Percentiles rank a stretch among this genome's conserved stretches.
Conservation (phyloP, 1,284 basidiomycete genomes). For the Trametes pubescens region DNA sequence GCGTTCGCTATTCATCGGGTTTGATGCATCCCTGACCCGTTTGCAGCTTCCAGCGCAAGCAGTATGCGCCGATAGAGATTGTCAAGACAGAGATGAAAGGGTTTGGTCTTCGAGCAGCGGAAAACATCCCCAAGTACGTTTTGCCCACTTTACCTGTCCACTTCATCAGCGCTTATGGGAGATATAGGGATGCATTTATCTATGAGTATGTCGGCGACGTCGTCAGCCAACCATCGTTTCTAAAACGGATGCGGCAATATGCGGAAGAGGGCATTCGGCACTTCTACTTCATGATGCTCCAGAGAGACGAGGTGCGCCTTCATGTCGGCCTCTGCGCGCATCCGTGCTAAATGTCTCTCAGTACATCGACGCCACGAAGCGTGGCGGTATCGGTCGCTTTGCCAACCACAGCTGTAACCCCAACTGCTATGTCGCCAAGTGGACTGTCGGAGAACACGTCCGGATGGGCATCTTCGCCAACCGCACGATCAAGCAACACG, state of each 20-base stretch:
- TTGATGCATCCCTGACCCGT: conserved; percentile 17
- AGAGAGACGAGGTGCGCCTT: conserved; percentile 88
- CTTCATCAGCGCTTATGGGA: background rate
- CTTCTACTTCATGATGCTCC: conserved; percentile 99
- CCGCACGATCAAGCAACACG: conserved; percentile 80
- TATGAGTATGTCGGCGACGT: conserved; percentile 99
- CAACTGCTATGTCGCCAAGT: conserved; percentile 99
- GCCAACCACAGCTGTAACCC: conserved; percentile 99
- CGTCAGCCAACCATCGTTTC: conserved; percentile 87
- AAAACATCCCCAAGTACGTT: conserved; percentile 77
- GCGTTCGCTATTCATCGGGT: conserved; percentile 36
- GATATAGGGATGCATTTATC: conserved; percentile 85
- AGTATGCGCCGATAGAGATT: conserved; percentile 91
- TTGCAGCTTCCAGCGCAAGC: conserved; percentile 82
- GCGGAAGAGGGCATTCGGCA: conserved; percentile 93
- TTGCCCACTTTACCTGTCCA: conserved; percentile 1
- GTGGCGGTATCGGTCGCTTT: conserved; percentile 95
- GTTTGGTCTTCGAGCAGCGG: conserved; percentile 86
- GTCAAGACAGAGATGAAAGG: conserved; percentile 97
- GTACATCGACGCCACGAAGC: conserved; percentile 99
- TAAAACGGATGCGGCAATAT: conserved; percentile 95
- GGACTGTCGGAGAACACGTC: conserved; percentile 92
- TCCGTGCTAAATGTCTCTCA: conserved; percentile 41
- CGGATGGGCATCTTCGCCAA: conserved; percentile 99
- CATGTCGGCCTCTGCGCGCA: background rate